phyloP scores from a whole-genome alignment of 2,329 filamentous ascomycete genomes.

The Trichoderma asperellum region DNA sequence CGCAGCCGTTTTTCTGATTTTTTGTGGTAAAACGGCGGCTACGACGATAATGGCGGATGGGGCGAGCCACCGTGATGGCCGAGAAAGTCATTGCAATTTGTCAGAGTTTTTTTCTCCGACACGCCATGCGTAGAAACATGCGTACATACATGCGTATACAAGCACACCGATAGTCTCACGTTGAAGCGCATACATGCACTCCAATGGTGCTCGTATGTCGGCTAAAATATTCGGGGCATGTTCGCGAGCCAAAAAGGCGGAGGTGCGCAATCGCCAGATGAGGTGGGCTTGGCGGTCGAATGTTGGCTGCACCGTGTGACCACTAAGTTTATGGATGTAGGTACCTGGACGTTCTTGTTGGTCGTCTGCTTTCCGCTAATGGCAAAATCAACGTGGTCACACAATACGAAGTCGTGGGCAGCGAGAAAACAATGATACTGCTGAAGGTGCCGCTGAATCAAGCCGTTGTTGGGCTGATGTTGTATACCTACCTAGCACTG shows the following conservation, averaged over 20 bases:
- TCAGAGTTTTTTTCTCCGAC: background rate
- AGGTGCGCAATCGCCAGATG: background rate
- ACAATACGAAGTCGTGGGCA: background rate
- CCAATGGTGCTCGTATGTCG: background rate
- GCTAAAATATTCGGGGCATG: background rate
- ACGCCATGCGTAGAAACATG: background rate
- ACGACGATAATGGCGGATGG: slow-evolving; percentile 18
- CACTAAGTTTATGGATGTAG: background rate
- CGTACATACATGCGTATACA: background rate
- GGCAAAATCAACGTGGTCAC: background rate
- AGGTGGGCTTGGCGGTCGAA: slow-evolving; percentile 10
- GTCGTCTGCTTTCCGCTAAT: background rate
- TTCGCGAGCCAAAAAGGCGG: slow-evolving; percentile 13
- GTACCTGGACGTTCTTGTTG: background rate
- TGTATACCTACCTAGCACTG: too few relatives aligned
- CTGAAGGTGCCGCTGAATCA: background rate
- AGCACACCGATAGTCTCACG: background rate
- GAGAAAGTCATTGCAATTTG: background rate
- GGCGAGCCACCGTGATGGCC: background rate
- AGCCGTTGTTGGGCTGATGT: background rate
- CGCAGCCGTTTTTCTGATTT: slow-evolving; percentile 1
- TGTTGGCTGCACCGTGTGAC: slow-evolving; percentile 17
- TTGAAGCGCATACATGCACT: background rate
- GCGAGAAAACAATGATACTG: background rate
- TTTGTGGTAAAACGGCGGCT: slow-evolving; percentile 18